These are phyloP conservation scores for Lentinula edodes DNA, from an alignment of 768 basidiomycete genomes.

Conservation along the genomic window DNA sequence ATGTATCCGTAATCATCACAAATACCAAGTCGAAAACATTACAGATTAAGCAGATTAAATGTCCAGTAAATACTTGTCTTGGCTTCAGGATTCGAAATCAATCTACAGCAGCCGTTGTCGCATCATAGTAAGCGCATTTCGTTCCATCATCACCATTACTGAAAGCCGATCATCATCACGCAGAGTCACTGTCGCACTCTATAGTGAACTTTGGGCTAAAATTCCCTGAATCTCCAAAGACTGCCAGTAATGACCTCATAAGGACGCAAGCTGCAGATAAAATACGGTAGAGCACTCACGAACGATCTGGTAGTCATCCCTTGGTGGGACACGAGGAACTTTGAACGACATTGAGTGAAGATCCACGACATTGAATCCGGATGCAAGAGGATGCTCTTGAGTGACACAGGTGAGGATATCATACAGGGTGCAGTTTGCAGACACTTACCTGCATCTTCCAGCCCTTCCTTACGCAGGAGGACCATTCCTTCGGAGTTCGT, in stretches of 20 bases:
- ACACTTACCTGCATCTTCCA: not conserved
- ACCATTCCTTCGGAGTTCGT: conserved; percentile 18
- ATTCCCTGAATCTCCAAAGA: conserved; percentile 67
- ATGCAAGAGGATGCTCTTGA: conserved; percentile 16
- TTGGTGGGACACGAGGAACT: conserved; percentile 9
- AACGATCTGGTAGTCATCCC: conserved; percentile 2
- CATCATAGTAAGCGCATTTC: too few species aligned
- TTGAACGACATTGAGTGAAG: conserved; percentile 2
- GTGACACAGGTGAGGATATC: not conserved
- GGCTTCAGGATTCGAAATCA: too few species aligned
- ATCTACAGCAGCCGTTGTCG: too few species aligned
- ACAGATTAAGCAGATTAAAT: too few species aligned
- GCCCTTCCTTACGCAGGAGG: conserved; percentile 9
- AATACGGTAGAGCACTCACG: not conserved
- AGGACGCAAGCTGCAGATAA: not conserved
- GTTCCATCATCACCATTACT: not conserved
- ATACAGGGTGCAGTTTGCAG: not conserved
- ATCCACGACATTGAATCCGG: conserved; percentile 9
- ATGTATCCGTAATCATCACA: too few species aligned
- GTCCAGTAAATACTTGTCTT: too few species aligned
- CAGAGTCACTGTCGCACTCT: not conserved
- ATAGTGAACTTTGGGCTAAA: conserved; percentile 41
- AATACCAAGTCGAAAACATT: too few species aligned
- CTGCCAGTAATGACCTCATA: conserved; percentile 22
- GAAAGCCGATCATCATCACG: not conserved